Conservation (phyloP, 2,329 filamentous ascomycete genomes). For the Daldinia sp. region DNA sequence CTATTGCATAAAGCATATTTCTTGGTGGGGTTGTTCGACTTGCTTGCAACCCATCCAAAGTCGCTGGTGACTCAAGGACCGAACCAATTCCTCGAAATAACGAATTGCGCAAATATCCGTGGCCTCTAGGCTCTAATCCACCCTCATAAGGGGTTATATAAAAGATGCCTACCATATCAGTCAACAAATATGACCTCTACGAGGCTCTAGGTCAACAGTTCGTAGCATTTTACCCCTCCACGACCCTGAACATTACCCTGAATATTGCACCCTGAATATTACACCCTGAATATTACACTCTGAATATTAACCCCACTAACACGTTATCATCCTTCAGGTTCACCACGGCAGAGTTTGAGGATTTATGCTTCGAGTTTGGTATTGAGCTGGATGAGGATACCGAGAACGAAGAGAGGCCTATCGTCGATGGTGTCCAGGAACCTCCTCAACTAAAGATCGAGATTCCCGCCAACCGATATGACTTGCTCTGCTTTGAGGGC, state of each 20-base stretch:
- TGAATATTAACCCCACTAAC: conserved; percentile 36
- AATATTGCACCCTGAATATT: too few relatives aligned
- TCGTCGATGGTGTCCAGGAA: conserved; percentile 69
- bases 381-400: conserved; percentile 98
- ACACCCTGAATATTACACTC: too few relatives aligned
- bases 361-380: conserved; percentile 97
- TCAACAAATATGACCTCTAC: conserved; percentile 96
- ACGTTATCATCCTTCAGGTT: conserved; percentile 61
- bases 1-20: conserved; percentile 19
- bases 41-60: conserved; percentile 32
- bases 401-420: conserved; percentile 35
- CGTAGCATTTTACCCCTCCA: conserved; percentile 42
- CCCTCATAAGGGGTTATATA: conserved; percentile 19
- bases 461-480: conserved; percentile 92
- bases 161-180: conserved; percentile 93
- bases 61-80: conserved; percentile 53
- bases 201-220: conserved; percentile 89
- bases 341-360: conserved; percentile 94
- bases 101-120: conserved; percentile 22
- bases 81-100: conserved; percentile 4
- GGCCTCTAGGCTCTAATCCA: conserved; percentile 22
- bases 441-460: conserved; percentile 96
- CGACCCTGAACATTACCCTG: conserved; percentile 30
- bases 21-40: conserved; percentile 28
- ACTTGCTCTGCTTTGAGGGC: conserved; percentile 97